These are phyloP conservation scores for Talaromyces stipitatus DNA, from an alignment of 495 filamentous ascomycete genomes.

Conservation along the genomic window DNA sequence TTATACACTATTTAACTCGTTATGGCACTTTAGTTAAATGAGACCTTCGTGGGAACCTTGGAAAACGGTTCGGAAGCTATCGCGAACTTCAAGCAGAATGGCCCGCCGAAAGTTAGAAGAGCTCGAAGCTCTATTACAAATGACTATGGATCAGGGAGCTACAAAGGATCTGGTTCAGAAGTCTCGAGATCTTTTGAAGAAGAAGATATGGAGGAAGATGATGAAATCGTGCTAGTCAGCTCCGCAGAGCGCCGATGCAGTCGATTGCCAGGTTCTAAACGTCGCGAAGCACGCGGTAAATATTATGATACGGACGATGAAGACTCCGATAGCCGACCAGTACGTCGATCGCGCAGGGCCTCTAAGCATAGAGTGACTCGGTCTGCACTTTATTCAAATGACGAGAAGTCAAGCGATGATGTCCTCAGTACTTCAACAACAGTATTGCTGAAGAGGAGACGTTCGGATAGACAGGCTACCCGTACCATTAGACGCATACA, in stretches of 20 bases:
- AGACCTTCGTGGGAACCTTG: conserved; percentile 19
- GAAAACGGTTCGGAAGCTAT: conserved; percentile 26
- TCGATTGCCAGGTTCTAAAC: neutral
- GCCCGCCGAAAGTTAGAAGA: neutral
- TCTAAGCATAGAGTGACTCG: neutral
- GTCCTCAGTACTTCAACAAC: conserved; percentile 8
- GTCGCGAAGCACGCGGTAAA: conserved; percentile 3
- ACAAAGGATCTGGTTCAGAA: neutral
- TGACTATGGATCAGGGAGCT: neutral
- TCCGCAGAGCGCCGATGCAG: neutral
- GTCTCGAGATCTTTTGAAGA: conserved; percentile 8
- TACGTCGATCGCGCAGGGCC: neutral
- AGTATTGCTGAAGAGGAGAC: conserved; percentile 32
- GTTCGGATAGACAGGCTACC: conserved; percentile 10
- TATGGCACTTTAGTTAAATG: conserved; percentile 18
- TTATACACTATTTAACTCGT: neutral
- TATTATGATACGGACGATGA: neutral
- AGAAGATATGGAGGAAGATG: conserved; percentile 5
- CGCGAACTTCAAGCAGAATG: conserved; percentile 14
- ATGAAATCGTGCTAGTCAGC: neutral
- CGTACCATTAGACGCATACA: conserved; percentile 6
- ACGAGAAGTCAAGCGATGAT: conserved; percentile 19
- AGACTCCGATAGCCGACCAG: neutral
- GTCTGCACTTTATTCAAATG: neutral
- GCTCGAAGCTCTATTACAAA: neutral